Base-by-base conservation (phyloP, 371 early-diverging fungal species). In the Chytridium lagenaria region DNA sequence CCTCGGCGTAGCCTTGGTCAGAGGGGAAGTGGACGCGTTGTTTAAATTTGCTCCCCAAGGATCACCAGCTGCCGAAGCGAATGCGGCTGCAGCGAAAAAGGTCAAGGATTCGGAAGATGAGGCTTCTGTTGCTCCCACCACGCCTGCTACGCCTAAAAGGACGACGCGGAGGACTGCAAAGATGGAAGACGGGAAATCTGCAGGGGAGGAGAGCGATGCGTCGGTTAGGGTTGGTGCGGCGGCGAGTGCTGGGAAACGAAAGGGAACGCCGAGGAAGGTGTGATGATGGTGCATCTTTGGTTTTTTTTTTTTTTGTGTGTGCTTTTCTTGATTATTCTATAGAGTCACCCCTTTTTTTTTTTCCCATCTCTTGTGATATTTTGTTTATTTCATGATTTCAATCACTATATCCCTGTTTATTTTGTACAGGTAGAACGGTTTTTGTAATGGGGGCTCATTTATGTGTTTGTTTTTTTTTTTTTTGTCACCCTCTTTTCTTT, bases 21-120 rank as follows among this genome's bases (percentile, higher is more conserved):
- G 95, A 64, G 95, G 96, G 67, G 95, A 98, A 80, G 59, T 97
- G 40, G 86, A 85, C 67, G 88, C 89, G n/a, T 78, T 96, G 26
- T 93, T 95, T 66, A 87, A 83, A 5, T 98, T 92, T 77, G 85
- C 88, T 1, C 88, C 93, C 19, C 91, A 91, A 59, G 70, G 59
- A 19, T 72, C 73, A 16, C 34, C 59, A 36, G 77, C 76, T 1
- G 68, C 50, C 28, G 65, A 40, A 52, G 63, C 74, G 22, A 51
- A 26, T 2, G 59, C 40, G 50, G 68, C 67, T 23, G 64, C 5
- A 30, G 36, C 38, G 10, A 75, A 75, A 40, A 28, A 70, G 63
- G 57, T 57, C n/a, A 28, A 57, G n/a, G 57, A 15, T 57, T 10
- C 57, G 10, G 57, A 15, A 28, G 15, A 15, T 7, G 57, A 57